Percentiles rank a stretch among this genome's conserved stretches.
These are phyloP conservation scores for Tolypocladium amazonense DNA, from an alignment of 2,329 filamentous ascomycete species.

Conservation along the genomic window DNA sequence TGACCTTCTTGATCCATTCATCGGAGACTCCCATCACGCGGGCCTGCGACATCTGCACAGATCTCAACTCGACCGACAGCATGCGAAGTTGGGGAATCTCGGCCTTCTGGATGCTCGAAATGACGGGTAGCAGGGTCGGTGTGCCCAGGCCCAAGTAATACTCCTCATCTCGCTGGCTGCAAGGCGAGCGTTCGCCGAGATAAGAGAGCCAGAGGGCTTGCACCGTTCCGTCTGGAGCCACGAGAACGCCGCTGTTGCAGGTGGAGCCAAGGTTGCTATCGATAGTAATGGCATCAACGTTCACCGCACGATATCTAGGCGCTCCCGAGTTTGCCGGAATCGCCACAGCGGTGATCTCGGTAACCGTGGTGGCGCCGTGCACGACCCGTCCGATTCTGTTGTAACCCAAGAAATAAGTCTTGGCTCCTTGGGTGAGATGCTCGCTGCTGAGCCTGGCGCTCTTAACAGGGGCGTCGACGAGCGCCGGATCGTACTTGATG, in stretches of 20 bases:
- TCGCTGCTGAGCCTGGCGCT: conserved; percentile 74
- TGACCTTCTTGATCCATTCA: conserved; percentile 88
- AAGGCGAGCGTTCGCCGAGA: conserved; percentile 74
- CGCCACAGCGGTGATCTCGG: conserved; percentile 92
- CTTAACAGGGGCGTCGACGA: conserved; percentile 90
- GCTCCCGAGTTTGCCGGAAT: conserved; percentile 90
- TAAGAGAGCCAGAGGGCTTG: conserved; percentile 97
- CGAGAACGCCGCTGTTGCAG: conserved; percentile 87
- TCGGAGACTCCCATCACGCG: conserved; percentile 95
- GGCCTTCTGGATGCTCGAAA: conserved; percentile 74
- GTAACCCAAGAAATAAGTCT: conserved; percentile 96
- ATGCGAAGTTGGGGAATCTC: conserved; percentile 75
- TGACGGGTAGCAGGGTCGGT: conserved; percentile 78
- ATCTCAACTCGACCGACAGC: conserved; percentile 85
- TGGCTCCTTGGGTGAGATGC: conserved; percentile 82
- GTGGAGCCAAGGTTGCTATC: conserved; percentile 86
- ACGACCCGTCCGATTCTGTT: conserved; percentile 93
- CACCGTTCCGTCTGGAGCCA: conserved; percentile 81
- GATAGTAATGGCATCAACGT: conserved; percentile 93
- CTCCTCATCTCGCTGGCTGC: conserved; percentile 80
- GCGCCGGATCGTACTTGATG: conserved; percentile 82
- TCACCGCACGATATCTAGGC: conserved; percentile 87
- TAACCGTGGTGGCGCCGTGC: conserved; percentile 87
- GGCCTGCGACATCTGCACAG: conserved; percentile 93
- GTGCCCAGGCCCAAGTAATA: conserved; percentile 91